Evolutionary conservation across 257 asterid species (phyloP).

Genomic region (Hygrophila difformis): DNA sequence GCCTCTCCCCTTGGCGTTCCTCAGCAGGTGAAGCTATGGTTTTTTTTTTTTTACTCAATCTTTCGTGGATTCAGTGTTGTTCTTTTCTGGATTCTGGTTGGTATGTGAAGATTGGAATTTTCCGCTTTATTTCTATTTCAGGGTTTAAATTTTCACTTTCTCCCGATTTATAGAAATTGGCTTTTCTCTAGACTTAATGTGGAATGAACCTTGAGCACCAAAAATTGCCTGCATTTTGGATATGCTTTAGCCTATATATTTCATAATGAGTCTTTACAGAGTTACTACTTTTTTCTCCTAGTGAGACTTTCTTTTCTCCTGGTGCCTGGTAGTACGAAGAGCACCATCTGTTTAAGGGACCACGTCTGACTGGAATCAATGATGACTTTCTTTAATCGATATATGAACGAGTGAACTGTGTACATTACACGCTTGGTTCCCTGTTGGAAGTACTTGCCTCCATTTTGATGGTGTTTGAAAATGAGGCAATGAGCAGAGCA

Average conservation of each 20-base stretch:
- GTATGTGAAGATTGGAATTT: background rate
- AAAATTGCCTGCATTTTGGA: background rate
- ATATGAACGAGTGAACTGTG: background rate
- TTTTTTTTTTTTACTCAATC: background rate
- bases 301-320: background rate
- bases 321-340: too few relatives aligned
- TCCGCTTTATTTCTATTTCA: background rate
- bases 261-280: too few relatives aligned
- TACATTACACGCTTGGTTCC: background rate
- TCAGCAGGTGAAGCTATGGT: constrained; percentile 55
- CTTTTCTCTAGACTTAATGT: background rate
- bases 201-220: background rate
- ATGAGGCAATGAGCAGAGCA: background rate
- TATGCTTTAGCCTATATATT: too few relatives aligned
- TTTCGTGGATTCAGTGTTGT: background rate
- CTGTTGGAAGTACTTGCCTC: background rate
- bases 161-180: background rate
- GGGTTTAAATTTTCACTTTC: background rate
- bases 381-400: background rate
- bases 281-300: too few relatives aligned
- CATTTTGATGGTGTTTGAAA: background rate
- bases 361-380: background rate
- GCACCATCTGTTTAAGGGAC: too few relatives aligned
- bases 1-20: constrained; percentile 94
- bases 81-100: background rate